Conservation (phyloP, 768 basidiomycete species). For the Trametes sanguinea region DNA sequence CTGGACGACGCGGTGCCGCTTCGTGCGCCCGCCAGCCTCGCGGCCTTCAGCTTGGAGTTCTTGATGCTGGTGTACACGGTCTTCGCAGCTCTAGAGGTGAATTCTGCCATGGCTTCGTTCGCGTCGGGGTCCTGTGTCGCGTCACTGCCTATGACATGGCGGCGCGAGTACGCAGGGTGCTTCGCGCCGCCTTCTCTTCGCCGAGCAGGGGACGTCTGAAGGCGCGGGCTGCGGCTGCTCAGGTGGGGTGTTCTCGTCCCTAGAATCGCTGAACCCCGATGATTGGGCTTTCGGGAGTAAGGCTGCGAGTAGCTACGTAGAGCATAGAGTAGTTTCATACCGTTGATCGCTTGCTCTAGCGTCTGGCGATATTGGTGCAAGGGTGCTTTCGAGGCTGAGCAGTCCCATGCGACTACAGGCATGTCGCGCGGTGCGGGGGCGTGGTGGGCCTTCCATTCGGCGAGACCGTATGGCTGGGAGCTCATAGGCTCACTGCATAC, state of each 20-base stretch:
- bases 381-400: neutral
- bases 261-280: neutral
- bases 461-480: neutral
- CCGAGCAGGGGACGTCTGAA: neutral
- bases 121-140: slow-evolving; percentile 1
- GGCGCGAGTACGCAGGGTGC: slow-evolving; percentile 1
- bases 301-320: no score
- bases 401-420: neutral
- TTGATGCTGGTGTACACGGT: neutral
- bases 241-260: no score
- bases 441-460: neutral
- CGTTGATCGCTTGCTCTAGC: no score
- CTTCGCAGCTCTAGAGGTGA: neutral
- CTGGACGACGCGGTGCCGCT: no score
- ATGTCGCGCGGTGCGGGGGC: neutral
- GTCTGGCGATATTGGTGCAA: neutral
- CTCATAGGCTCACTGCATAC: slow-evolving; percentile 1
- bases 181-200: neutral
- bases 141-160: neutral
- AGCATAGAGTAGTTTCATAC: neutral
- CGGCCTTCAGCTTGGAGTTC: neutral
- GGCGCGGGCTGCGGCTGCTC: neutral
- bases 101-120: neutral
- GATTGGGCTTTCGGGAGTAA: neutral
- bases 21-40: neutral